These are phyloP conservation scores for Vitis labrusca DNA, from an alignment of 164 flowering plant species.

Conservation along the genomic window DNA sequence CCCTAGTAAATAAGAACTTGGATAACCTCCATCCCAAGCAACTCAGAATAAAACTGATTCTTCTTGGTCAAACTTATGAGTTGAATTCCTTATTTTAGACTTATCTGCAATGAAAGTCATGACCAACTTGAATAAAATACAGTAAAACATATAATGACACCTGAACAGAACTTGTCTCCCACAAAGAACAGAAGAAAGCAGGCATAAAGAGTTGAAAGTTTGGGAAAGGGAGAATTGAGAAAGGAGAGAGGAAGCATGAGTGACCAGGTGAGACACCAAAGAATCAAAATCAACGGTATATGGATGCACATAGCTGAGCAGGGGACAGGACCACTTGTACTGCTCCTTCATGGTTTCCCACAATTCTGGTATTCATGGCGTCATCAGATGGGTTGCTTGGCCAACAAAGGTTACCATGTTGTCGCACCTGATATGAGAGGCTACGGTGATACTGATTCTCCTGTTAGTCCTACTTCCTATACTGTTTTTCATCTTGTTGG, in stretches of 20 bases:
- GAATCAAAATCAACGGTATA: conserved; percentile 40
- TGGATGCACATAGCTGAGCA: conserved; percentile 51
- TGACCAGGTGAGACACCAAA: conserved; percentile 22
- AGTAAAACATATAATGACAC: too few species aligned
- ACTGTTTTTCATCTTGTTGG: conserved; percentile 37
- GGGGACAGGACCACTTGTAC: conserved; percentile 45
- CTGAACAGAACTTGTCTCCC: too few species aligned
- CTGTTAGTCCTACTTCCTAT: conserved; percentile 32
- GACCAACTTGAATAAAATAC: too few species aligned
- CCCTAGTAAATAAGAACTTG: too few species aligned
- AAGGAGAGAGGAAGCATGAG: neutral
- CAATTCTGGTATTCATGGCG: conserved; percentile 56
- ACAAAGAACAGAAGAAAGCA: too few species aligned
- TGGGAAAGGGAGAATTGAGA: neutral
- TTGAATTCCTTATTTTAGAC: too few species aligned
- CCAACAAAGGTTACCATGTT: conserved; percentile 38
- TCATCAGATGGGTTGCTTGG: conserved; percentile 41
- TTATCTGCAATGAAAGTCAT: too few species aligned
- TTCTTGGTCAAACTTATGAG: too few species aligned
- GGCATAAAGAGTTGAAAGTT: too few species aligned
- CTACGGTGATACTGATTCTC: conserved; percentile 50
- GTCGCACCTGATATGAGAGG: conserved; percentile 61
- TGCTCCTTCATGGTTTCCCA: conserved; percentile 58
- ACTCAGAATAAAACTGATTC: too few species aligned
- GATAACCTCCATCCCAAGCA: too few species aligned